Conservation (phyloP, 169 alveolate genomes). For the Plasmodium yoelii region DNA sequence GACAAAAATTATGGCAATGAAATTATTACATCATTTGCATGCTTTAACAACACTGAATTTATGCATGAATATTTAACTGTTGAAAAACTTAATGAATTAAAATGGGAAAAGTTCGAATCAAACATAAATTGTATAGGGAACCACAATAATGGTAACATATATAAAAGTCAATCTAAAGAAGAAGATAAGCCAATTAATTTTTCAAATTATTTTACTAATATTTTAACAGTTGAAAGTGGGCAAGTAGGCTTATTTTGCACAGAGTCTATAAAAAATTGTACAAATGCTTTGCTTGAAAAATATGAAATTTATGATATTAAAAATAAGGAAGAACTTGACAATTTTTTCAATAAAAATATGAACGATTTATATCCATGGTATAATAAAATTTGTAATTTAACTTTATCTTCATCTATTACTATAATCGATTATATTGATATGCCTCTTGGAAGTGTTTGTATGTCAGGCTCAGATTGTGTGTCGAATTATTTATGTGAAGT, state of each 20-base stretch:
- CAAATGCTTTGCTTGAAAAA: constrained; percentile 41
- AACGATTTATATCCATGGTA: constrained; percentile 67
- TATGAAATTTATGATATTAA: constrained; percentile 17
- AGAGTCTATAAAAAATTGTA: constrained; percentile 75
- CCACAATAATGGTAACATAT: not conserved
- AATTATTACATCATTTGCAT: constrained; percentile 45
- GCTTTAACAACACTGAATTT: constrained; percentile 58
- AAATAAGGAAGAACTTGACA: constrained; percentile 49
- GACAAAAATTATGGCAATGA: constrained; percentile 43
- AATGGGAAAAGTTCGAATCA: constrained; percentile 79
- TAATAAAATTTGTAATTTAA: constrained; percentile 65
- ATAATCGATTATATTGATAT: constrained; percentile 60
- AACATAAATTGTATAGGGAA: constrained; percentile 47
- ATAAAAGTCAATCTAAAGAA: not conserved
- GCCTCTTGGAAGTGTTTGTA: constrained; percentile 77
- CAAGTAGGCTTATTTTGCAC: constrained; percentile 81
- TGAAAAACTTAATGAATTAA: constrained; percentile 41
- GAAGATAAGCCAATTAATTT: not conserved
- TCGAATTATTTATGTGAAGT: constrained; percentile 73
- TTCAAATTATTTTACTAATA: constrained; percentile 57
- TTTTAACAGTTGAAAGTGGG: constrained; percentile 78
- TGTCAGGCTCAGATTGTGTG: constrained; percentile 62
- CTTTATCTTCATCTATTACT: constrained; percentile 53
- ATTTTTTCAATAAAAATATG: constrained; percentile 42
- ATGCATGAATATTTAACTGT: constrained; percentile 62